Evolutionary conservation across 2,329 filamentous ascomycete genomes (phyloP).

Genomic region (Aspergillus phoenicis): DNA sequence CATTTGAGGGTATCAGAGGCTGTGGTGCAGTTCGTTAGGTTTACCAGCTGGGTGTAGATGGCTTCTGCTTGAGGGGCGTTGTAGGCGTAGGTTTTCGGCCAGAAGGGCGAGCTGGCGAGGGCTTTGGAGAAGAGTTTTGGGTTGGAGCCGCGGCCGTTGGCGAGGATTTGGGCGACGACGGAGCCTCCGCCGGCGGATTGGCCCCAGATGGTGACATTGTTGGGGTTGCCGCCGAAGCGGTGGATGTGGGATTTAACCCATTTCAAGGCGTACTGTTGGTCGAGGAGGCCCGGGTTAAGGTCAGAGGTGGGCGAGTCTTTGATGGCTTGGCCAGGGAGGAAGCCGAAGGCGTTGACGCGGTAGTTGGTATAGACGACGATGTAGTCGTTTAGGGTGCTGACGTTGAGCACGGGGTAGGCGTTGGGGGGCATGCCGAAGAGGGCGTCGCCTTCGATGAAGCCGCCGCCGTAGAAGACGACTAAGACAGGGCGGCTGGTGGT

Average conservation of each 20-base stretch:
- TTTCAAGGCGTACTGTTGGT: conserved; percentile 55
- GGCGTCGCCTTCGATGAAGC: conserved; percentile 61
- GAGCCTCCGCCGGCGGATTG: conserved; percentile 59
- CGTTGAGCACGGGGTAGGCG: conserved; percentile 62
- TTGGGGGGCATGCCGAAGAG: conserved; percentile 59
- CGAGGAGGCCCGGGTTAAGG: conserved; percentile 56
- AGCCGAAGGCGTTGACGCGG: conserved; percentile 60
- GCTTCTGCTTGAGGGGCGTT: conserved; percentile 55
- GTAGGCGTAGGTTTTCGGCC: conserved; percentile 61
- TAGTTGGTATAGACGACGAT: conserved; percentile 58
- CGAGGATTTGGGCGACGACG: conserved; percentile 47
- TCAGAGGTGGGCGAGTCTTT: conserved; percentile 49
- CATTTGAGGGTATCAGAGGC: conserved; percentile 53
- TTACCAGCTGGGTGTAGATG: conserved; percentile 52
- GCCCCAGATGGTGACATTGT: conserved; percentile 57
- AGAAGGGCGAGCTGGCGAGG: conserved; percentile 58
- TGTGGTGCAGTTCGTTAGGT: conserved; percentile 52
- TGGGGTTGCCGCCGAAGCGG: conserved; percentile 57
- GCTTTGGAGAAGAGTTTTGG: conserved; percentile 54
- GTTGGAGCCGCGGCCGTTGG: conserved; percentile 47
- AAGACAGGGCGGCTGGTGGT: conserved; percentile 57
- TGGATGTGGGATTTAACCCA: conserved; percentile 59
- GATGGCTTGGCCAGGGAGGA: conserved; percentile 55
- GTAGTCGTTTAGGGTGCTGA: conserved; percentile 54
- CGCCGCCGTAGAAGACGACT: conserved; percentile 64